These are phyloP conservation scores for Penicillium parvum DNA, from an alignment of 495 filamentous ascomycete genomes.

Conservation along the genomic window DNA sequence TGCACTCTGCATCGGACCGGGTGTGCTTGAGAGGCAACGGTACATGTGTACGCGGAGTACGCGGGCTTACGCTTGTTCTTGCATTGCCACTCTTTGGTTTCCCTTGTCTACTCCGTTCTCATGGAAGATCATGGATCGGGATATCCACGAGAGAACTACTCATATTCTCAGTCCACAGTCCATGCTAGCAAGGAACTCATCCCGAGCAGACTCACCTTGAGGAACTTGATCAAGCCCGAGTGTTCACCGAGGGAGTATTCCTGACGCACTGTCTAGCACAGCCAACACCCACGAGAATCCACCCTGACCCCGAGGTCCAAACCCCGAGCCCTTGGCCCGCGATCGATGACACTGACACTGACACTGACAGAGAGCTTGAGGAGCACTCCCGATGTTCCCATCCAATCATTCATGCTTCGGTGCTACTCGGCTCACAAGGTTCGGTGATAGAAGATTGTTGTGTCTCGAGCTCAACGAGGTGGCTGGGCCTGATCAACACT, in stretches of 20 bases:
- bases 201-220: too few species aligned
- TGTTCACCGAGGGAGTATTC: too few species aligned
- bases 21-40: background rate
- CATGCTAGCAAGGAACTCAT: too few species aligned
- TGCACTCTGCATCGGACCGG: too few species aligned
- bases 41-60: background rate
- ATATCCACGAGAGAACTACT: too few species aligned
- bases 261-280: background rate
- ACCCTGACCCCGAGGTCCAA: too few species aligned
- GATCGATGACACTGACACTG: background rate
- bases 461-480: background rate
- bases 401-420: slow-evolving; percentile 5
- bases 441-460: slow-evolving; percentile 8
- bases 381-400: background rate
- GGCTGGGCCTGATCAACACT: too few species aligned
- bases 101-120: too few species aligned
- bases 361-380: background rate
- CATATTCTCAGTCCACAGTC: too few species aligned
- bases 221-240: too few species aligned
- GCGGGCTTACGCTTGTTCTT: too few species aligned
- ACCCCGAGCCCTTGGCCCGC: background rate
- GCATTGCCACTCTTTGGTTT: background rate
- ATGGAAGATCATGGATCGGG: too few species aligned
- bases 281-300: background rate
- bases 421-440: slow-evolving; percentile 1